Evolutionary conservation across 768 basidiomycete species (phyloP).

Genomic region (Lactifluus hygrophoroides): DNA sequence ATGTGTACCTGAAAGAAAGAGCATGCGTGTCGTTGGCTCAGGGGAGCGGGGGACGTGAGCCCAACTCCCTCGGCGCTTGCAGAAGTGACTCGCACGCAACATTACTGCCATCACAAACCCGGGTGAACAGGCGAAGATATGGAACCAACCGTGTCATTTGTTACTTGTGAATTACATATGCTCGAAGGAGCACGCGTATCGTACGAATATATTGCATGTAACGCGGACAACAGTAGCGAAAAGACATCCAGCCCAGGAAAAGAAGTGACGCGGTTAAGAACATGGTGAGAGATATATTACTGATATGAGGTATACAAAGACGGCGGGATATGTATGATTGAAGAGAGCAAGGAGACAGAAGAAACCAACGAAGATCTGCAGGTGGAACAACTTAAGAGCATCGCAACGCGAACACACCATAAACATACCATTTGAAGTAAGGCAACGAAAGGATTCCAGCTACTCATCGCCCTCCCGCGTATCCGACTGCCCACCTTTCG

Average conservation of each 20-base stretch:
- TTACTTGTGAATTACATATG: background rate
- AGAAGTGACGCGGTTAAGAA: background rate
- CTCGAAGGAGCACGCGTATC: background rate
- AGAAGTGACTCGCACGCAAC: conserved; percentile 22
- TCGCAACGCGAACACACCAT: background rate
- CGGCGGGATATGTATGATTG: background rate
- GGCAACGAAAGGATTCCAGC: background rate
- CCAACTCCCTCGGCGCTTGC: too few species aligned
- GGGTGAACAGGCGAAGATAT: background rate
- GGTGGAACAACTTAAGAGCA: background rate
- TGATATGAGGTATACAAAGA: background rate
- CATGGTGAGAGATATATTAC: background rate
- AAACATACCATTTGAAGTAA: background rate
- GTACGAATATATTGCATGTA: background rate
- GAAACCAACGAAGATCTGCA: background rate
- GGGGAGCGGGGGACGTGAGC: conserved; percentile 46
- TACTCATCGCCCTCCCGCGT: background rate
- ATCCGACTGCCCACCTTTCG: conserved; percentile 4
- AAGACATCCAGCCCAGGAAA: background rate
- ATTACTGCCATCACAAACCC: conserved; percentile 47
- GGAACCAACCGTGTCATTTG: too few species aligned
- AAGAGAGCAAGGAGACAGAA: background rate
- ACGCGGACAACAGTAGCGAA: background rate
- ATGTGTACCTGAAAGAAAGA: too few species aligned
- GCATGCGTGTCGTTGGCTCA: conserved; percentile 45